These are phyloP conservation scores for Pseudocercospora fuligena DNA, from an alignment of 2,329 filamentous ascomycete genomes.

Conservation along the genomic window DNA sequence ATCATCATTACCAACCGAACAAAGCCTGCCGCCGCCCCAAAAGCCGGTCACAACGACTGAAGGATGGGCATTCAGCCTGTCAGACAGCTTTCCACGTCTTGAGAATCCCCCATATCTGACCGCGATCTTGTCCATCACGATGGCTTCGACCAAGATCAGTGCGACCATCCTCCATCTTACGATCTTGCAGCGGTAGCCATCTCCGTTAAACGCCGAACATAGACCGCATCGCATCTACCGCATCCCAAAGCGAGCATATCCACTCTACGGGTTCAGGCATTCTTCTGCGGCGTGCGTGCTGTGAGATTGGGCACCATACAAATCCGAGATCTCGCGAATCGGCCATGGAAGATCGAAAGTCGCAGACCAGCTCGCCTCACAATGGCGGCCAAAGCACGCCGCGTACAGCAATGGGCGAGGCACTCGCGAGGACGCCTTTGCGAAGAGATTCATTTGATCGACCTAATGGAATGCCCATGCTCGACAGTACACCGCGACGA, in stretches of 20 bases:
- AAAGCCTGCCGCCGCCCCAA: not conserved
- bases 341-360: slow-evolving; percentile 20
- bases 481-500: slow-evolving; percentile 40
- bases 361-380: slow-evolving; percentile 30
- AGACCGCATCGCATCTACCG: not conserved
- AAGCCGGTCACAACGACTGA: not conserved
- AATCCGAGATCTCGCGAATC: not conserved
- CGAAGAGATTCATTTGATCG: slow-evolving; percentile 41
- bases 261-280: not conserved
- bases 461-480: slow-evolving; percentile 32
- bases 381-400: slow-evolving; percentile 19
- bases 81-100: not conserved
- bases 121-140: not conserved
- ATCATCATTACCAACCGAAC: not conserved
- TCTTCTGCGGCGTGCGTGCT: not conserved
- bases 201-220: not conserved
- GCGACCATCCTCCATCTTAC: not conserved
- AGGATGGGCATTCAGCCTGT: not conserved
- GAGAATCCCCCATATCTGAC: not conserved
- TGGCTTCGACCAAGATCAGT: not conserved
- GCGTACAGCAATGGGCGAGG: slow-evolving; percentile 36
- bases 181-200: not conserved
- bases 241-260: slow-evolving; percentile 7
- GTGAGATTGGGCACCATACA: not conserved
- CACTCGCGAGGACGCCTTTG: slow-evolving; percentile 35